phyloP scores from a whole-genome alignment of 1,139 yeast species.

The Debaryomycetaceae sp. region DNA sequence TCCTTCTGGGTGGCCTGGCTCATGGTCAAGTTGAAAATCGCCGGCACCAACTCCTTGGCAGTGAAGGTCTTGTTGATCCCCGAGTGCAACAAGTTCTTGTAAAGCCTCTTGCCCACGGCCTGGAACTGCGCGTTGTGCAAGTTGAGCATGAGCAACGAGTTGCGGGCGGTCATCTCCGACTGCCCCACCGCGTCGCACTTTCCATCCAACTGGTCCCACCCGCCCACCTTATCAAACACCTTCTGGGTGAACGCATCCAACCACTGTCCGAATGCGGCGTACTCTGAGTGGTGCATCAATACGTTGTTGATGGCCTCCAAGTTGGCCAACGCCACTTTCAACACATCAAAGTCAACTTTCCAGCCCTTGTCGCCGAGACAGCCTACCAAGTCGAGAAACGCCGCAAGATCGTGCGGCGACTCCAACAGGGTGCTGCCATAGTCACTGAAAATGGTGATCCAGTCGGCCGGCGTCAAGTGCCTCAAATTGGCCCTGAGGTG shows the following conservation, averaged over 20 bases:
- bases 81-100: conserved; percentile 40
- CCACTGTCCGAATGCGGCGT: conserved; percentile 20
- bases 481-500: conserved; percentile 7
- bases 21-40: conserved; percentile 30
- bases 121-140: conserved; percentile 22
- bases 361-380: conserved; percentile 15
- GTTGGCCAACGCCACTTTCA: conserved; percentile 26
- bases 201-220: conserved; percentile 18
- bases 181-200: conserved; percentile 7
- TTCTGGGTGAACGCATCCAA: conserved; percentile 16
- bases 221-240: conserved; percentile 16
- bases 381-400: conserved; percentile 10
- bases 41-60: conserved; percentile 43
- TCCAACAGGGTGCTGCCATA: conserved; percentile 17
- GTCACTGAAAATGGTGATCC: conserved; percentile 33
- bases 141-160: conserved; percentile 35
- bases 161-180: conserved; percentile 43
- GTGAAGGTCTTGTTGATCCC: conserved; percentile 44
- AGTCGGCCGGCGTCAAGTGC: conserved; percentile 22
- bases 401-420: conserved; percentile 21
- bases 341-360: conserved; percentile 21
- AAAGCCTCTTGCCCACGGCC: conserved; percentile 32
- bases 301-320: conserved; percentile 28
- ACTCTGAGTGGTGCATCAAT: conserved; percentile 26
- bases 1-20: conserved; percentile 39